These are phyloP conservation scores for Tylopilus subfusipes DNA, from an alignment of 768 basidiomycete species.

Conservation along the genomic window DNA sequence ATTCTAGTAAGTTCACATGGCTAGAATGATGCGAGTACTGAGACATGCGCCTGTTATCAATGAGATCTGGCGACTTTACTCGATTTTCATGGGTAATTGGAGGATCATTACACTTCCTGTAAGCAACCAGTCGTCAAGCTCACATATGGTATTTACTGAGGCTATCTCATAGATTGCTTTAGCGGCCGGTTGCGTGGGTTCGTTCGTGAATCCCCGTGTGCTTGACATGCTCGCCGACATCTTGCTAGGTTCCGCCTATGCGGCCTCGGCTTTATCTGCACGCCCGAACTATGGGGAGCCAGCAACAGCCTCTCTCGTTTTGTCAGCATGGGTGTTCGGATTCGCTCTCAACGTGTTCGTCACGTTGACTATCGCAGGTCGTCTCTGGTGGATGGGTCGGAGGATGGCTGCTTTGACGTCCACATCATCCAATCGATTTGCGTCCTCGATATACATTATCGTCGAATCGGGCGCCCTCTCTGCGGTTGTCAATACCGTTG, in stretches of 20 bases:
- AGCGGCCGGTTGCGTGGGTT: background rate
- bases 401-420: background rate
- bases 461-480: background rate
- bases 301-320: background rate
- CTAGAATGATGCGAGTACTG: background rate
- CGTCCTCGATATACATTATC: background rate
- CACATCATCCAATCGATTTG: background rate
- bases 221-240: background rate
- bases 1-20: background rate
- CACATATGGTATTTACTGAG: background rate
- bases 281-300: background rate
- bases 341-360: background rate
- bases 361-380: background rate
- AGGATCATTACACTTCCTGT: background rate
- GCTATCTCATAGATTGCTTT: background rate
- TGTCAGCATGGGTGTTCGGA: background rate
- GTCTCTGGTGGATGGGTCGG: background rate
- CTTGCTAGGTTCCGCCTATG: background rate
- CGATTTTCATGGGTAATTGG: background rate
- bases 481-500: background rate
- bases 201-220: background rate
- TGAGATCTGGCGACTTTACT: conserved; percentile 8
- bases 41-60: background rate
- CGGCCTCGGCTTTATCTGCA: background rate
- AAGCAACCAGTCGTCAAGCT: background rate